These are phyloP conservation scores for Metarhizium guizhouense DNA, from an alignment of 2,329 filamentous ascomycete genomes.

Conservation along the genomic window DNA sequence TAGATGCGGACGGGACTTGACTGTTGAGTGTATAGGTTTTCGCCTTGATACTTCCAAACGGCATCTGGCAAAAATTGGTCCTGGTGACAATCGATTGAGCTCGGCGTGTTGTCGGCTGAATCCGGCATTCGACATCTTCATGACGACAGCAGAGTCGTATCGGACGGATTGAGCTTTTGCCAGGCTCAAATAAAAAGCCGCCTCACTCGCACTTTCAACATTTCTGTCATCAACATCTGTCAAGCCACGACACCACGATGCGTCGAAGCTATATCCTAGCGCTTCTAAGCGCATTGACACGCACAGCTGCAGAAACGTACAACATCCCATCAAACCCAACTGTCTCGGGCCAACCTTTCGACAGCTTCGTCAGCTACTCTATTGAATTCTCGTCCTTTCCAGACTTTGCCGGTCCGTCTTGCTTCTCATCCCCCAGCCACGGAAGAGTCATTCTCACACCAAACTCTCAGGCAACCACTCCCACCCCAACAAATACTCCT, in stretches of 20 bases:
- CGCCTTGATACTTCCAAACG: neutral
- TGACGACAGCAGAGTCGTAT: too few relatives aligned
- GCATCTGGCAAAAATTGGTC: neutral
- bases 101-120: neutral
- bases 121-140: neutral
- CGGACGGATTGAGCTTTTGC: too few relatives aligned
- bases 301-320: conserved; percentile 6
- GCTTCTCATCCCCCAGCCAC: neutral
- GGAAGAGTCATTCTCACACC: neutral
- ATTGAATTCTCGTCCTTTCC: conserved; percentile 44
- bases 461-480: conserved; percentile 37
- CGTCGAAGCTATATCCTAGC: conserved; percentile 1
- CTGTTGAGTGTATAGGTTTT: neutral
- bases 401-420: conserved; percentile 34
- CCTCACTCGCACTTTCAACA: too few relatives aligned
- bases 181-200: too few relatives aligned
- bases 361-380: conserved; percentile 38
- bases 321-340: conserved; percentile 6
- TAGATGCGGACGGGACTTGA: neutral
- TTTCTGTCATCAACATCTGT: neutral
- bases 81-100: neutral
- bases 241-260: neutral
- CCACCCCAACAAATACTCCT: conserved; percentile 49
- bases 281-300: conserved; percentile 4
- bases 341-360: conserved; percentile 5